Evolutionary conservation across 805 yeast species (phyloP).

Genomic region (Vanderwaltozyma yarrowii): DNA sequence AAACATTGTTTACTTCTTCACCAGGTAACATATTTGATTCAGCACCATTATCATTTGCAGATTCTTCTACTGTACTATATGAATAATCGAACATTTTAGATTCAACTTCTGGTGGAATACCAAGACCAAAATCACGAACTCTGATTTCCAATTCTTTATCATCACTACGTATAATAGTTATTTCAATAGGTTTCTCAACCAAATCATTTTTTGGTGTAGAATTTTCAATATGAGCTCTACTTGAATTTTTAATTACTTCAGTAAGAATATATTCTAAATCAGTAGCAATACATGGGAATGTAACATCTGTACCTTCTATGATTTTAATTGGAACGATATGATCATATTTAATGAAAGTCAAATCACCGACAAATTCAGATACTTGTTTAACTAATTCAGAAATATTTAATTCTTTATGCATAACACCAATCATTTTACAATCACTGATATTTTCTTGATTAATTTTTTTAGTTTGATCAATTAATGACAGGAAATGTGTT

Average conservation of each 20-base stretch:
- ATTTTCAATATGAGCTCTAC: conserved; percentile 79
- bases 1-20: conserved; percentile 51
- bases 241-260: conserved; percentile 79
- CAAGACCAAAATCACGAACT: conserved; percentile 81
- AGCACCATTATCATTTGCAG: conserved; percentile 28
- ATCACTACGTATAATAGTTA: conserved; percentile 23
- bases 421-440: conserved; percentile 41
- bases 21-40: conserved; percentile 59
- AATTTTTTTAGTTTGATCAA: conserved; percentile 25
- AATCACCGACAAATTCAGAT: conserved; percentile 68
- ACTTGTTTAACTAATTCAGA: conserved; percentile 52
- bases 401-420: conserved; percentile 59
- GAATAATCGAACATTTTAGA: conserved; percentile 74
- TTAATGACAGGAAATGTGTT: conserved; percentile 68
- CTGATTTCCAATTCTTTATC: conserved; percentile 52
- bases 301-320: conserved; percentile 45
- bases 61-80: conserved; percentile 51
- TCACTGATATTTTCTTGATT: conserved; percentile 6
- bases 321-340: conserved; percentile 50
- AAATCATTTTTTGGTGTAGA: conserved; percentile 23
- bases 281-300: conserved; percentile 75
- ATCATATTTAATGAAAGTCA: conserved; percentile 77
- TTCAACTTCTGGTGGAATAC: conserved; percentile 60
- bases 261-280: conserved; percentile 83
- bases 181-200: conserved; percentile 19